Conservation (phyloP, 2,329 filamentous ascomycete genomes). For the Neonectria faginata region DNA sequence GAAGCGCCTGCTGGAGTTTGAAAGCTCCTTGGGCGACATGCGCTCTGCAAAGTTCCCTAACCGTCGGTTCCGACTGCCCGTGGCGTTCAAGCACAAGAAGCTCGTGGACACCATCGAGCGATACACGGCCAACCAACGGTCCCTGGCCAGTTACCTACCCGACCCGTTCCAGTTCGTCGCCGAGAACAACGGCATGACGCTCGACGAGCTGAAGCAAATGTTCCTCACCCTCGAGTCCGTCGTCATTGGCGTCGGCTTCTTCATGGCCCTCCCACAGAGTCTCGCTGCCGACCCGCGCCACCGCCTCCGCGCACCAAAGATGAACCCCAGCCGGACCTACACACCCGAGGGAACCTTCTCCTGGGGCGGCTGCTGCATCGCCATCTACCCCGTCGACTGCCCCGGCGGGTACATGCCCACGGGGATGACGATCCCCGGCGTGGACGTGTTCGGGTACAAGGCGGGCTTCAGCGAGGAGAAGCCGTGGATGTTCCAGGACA, state of each 20-base stretch:
- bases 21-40: slow-evolving; percentile 32
- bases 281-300: slow-evolving; percentile 47
- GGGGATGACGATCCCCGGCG: slow-evolving; percentile 48
- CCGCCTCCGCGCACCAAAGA: slow-evolving; percentile 50
- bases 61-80: slow-evolving; percentile 46
- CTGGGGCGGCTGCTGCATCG: slow-evolving; percentile 51
- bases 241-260: slow-evolving; percentile 49
- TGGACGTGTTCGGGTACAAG: slow-evolving; percentile 50
- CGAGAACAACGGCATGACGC: slow-evolving; percentile 52
- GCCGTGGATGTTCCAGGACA: slow-evolving; percentile 54
- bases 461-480: slow-evolving; percentile 44
- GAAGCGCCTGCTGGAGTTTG: slow-evolving; percentile 27
- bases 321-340: slow-evolving; percentile 50
- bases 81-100: slow-evolving; percentile 48
- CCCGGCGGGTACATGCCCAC: slow-evolving; percentile 56
- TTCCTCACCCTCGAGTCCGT: slow-evolving; percentile 48
- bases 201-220: slow-evolving; percentile 46
- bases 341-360: slow-evolving; percentile 54
- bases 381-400: slow-evolving; percentile 52
- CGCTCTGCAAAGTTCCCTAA: slow-evolving; percentile 32
- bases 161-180: slow-evolving; percentile 66
- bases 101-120: slow-evolving; percentile 55
- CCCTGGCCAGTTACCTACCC: slow-evolving; percentile 69
- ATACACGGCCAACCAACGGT: slow-evolving; percentile 70
- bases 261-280: slow-evolving; percentile 54